Percentiles rank a stretch among this genome's conserved stretches.
Conservation (phyloP, 2,329 filamentous ascomycete genomes). For the Aspergillus transmontanensis region DNA sequence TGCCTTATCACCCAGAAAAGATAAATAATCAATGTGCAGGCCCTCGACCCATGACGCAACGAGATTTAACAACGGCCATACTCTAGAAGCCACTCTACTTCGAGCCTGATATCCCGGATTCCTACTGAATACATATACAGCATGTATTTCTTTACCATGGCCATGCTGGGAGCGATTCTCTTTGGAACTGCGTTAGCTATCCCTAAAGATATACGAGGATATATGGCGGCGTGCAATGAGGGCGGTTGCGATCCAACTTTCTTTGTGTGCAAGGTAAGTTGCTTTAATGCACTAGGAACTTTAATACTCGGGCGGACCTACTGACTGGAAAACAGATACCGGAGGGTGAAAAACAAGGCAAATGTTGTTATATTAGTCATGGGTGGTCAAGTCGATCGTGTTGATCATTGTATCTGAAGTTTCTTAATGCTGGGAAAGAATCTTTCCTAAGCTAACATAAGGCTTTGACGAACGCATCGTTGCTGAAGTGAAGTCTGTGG, state of each 20-base stretch:
- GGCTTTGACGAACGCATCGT: too few relatives aligned
- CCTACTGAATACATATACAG: not conserved
- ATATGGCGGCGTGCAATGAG: not conserved
- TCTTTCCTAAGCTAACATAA: too few relatives aligned
- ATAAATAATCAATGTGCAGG: too few relatives aligned
- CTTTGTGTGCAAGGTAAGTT: not conserved
- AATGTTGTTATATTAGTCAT: not conserved
- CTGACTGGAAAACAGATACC: not conserved
- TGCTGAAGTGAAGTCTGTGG: too few relatives aligned
- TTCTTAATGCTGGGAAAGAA: too few relatives aligned
- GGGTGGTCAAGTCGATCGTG: not conserved
- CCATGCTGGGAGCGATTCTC: not conserved
- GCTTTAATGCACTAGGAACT: rapidly evolving
- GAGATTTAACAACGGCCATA: too few relatives aligned
- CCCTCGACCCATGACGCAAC: too few relatives aligned
- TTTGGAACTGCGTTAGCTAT: not conserved
- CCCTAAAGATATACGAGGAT: not conserved
- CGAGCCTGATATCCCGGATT: not conserved
- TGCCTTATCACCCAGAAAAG: too few relatives aligned
- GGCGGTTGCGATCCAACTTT: not conserved
- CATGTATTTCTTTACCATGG: not conserved
- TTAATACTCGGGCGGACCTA: rapidly evolving
- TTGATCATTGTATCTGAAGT: too few relatives aligned
- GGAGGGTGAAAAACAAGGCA: not conserved
- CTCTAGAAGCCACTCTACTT: not conserved